Conservation (phyloP, 129 eudicot genomes). For the Daucus carota region DNA sequence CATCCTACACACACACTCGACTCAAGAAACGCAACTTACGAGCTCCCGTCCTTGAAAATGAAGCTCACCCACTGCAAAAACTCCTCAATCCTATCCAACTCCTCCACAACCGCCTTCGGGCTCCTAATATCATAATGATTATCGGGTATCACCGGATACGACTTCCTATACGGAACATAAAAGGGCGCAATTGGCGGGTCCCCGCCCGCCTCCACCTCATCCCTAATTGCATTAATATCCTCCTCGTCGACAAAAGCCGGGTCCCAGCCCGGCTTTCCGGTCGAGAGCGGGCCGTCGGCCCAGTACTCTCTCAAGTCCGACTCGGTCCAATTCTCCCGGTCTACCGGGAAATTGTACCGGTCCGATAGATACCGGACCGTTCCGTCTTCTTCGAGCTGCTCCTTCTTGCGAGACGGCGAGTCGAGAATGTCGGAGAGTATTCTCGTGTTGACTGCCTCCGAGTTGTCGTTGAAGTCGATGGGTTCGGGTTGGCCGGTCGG, state of each 20-base stretch:
- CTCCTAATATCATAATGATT: constrained; percentile 40
- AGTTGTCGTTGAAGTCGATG: constrained; percentile 10
- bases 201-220: constrained; percentile 37
- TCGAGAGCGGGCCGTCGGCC: constrained; percentile 53
- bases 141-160: constrained; percentile 51
- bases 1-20: neutral
- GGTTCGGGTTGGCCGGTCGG: neutral
- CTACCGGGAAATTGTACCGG: constrained; percentile 50
- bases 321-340: constrained; percentile 79
- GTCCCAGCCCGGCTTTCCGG: constrained; percentile 62
- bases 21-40: neutral
- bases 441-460: constrained; percentile 19
- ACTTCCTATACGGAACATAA: constrained; percentile 71
- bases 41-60: constrained; percentile 38
- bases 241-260: constrained; percentile 48
- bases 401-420: neutral
- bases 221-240: constrained; percentile 24
- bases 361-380: neutral
- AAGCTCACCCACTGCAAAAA: constrained; percentile 75
- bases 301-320: constrained; percentile 69
- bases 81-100: constrained; percentile 89
- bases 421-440: constrained; percentile 8
- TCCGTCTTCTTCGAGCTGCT: neutral
- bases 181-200: constrained; percentile 73
- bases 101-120: constrained; percentile 58